Base-by-base conservation (phyloP, 208 protist genomes). In the Acanthamoeba divionensis region DNA sequence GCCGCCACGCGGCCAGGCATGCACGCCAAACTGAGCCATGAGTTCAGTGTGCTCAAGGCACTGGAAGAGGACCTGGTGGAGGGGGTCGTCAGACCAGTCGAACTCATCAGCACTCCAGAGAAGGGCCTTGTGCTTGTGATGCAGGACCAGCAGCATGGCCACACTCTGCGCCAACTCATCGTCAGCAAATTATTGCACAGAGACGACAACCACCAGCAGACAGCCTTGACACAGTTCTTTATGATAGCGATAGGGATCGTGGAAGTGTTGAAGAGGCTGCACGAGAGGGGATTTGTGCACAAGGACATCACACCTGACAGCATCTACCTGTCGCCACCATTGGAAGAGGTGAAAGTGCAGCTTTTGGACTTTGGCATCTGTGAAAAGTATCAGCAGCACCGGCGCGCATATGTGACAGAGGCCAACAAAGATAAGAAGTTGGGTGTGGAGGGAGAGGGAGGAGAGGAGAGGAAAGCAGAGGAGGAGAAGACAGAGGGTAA, bases 271-370 rank as follows among this genome's bases (percentile, higher is more conserved):
- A n/a, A n/a, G n/a, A n/a, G n/a, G n/a, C n/a, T n/a, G 38, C 83
- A 89, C 83, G 50, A 29, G 62, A 26, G 38, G 62, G 83, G 83
- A 21, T 21, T 90, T 0, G 31, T 90, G 1, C 83, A 90, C 63
- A 73, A 79, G 63, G 83, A 90, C 83, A 55, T 90, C 63, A 90
- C 60, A 54, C 75, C 75, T 5, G 75, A 85, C 75, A 85, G 65
- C 75, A 21, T 85, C n/a, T n/a, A n/a, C n/a, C n/a, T n/a, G n/a
- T 4, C 75, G 24, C 6, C 65, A 85, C 75, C 44, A 85, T 18
- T 18, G 21, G 9, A 15, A 29, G 21, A 24, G 52, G 50, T 31
- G 75, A 31, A 4, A 3, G 3, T 85, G 31, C 75, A 63, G 75
- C 44, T 85, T 54, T 66, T 85, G 52, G 50, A 85, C 33, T 85